Evolutionary conservation across 73 alveolate species (phyloP).

Genomic region (Symbiodinium pilosum): DNA sequence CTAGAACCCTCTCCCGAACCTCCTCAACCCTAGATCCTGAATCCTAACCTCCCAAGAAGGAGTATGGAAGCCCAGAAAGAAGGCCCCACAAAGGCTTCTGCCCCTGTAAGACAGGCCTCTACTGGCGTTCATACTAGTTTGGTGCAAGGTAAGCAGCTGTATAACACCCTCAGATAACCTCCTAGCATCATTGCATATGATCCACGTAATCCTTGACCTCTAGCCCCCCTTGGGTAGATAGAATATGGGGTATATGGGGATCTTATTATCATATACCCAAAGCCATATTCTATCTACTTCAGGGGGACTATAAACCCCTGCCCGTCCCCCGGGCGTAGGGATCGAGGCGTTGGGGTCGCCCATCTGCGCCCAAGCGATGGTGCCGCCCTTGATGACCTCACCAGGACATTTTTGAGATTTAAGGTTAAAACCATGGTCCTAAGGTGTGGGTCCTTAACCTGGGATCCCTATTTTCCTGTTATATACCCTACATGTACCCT

Average conservation of each 20-base stretch:
- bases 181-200: too few species aligned
- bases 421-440: too few species aligned
- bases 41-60: not conserved
- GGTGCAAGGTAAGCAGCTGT: too few species aligned
- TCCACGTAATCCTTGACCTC: too few species aligned
- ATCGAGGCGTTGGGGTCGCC: conserved; percentile 95
- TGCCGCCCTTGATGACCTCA: conserved; percentile 93
- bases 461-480: too few species aligned
- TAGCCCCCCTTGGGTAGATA: too few species aligned
- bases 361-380: conserved; percentile 95
- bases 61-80: not conserved
- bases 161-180: too few species aligned
- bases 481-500: too few species aligned
- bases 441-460: too few species aligned
- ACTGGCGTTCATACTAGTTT: too few species aligned
- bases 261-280: not conserved
- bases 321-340: conserved; percentile 55
- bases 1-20: not conserved
- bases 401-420: not conserved
- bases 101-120: not conserved
- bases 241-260: not conserved
- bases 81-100: too few species aligned
- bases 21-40: not conserved
- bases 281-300: not conserved
- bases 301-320: too few species aligned